phyloP scores from a whole-genome alignment of 805 yeast genomes.

The Tetrapisispora fleetii region DNA sequence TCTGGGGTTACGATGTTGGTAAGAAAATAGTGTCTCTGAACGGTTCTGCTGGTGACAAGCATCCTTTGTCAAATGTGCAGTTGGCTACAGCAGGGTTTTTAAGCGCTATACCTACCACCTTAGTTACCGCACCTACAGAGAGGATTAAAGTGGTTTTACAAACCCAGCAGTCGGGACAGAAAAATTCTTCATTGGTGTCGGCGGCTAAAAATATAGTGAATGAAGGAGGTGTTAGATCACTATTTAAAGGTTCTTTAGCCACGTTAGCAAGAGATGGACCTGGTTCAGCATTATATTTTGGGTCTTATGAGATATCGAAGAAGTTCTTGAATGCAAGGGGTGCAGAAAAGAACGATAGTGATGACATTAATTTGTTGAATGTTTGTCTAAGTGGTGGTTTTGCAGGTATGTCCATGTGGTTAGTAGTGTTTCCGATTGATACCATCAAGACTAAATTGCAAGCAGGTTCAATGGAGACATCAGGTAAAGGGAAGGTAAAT shows the following conservation, averaged over 20 bases:
- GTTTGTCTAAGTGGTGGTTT: conserved; percentile 87
- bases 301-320: conserved; percentile 82
- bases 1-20: conserved; percentile 97
- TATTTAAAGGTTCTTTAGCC: conserved; percentile 85
- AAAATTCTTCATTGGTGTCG: conserved; percentile 10
- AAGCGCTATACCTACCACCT: conserved; percentile 89
- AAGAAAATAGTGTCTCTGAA: conserved; percentile 56
- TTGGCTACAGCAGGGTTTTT: conserved; percentile 88
- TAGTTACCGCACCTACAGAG: conserved; percentile 96
- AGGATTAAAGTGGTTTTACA: conserved; percentile 91
- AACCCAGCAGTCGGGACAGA: conserved; percentile 36
- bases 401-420: conserved; percentile 97
- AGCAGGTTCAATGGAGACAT: conserved; percentile 25
- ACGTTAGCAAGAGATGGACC: conserved; percentile 96
- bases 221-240: conserved; percentile 74
- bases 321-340: conserved; percentile 39
- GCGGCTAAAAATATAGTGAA: conserved; percentile 59
- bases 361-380: conserved; percentile 57
- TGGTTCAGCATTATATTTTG: conserved; percentile 91
- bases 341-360: conserved; percentile 30
- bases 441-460: conserved; percentile 59
- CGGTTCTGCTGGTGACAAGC: conserved; percentile 9
- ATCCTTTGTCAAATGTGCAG: conserved; percentile 48
- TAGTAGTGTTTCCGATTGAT: conserved; percentile 89
- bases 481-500: not conserved